Evolutionary conservation across 1,284 basidiomycete genomes (phyloP), one percentile per base, ranked within the genome.

Genomic region (Sporisorium iseilematis-ciliati): DNA sequence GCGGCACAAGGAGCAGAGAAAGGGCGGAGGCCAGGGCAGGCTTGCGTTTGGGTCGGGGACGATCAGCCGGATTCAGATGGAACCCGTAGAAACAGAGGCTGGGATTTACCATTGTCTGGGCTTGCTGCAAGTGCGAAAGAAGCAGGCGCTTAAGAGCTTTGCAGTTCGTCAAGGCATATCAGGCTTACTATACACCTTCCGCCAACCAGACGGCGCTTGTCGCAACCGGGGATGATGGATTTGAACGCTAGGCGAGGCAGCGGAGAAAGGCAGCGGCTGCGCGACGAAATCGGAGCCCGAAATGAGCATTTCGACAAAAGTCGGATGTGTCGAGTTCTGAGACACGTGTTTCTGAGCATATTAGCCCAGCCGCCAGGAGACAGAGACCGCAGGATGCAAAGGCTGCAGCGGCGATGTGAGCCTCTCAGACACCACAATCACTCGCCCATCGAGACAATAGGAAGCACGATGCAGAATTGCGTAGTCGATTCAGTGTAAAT

Each of bases 291-390:
- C 35, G 35, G 35, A 38, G 35, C 11, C 35, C 35, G 10, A 38
- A 38, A 16, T 3, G 12, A n/a, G 35, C 35, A 3, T 16, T 38
- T 14, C 14, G 35, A 16, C 11, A 38, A 16, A 25, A 18, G 26
- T 26, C 46, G 23, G 53, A 42, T 29, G 64, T 60, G 46, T 66
- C 64, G 57, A 45, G 46, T 51, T 60, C 41, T 60, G 64, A 60
- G 60, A 59, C 60, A 62, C 56, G 45, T 63, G 56, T 66, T 53
- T 66, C 65, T 66, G 64, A 49, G 35, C 14, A 2, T 38, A 14
- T 46, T 31, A 38, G 20, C 52, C 45, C 57, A 66, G 43, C 43
- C 49, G 42, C 49, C 48, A 46, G 43, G 20, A 21, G 25, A 46
- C 23, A 46, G 25, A 25, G 43, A 25, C 50, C 21, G 50, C 50